These are phyloP conservation scores for Venturia oleaginea DNA, from an alignment of 2,329 filamentous ascomycete genomes.

Conservation along the genomic window DNA sequence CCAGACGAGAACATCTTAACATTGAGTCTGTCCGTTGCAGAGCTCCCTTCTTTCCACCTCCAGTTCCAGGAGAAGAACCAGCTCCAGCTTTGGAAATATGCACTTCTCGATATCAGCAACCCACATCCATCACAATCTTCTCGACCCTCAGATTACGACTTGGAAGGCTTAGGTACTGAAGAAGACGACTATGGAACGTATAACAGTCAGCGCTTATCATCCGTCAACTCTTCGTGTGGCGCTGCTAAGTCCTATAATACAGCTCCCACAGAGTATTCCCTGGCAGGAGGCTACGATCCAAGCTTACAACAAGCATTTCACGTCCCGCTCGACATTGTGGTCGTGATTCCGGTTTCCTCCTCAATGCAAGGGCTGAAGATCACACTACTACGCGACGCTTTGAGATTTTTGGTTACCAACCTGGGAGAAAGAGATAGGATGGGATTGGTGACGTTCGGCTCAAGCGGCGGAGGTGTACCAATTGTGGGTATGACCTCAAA, in stretches of 20 bases:
- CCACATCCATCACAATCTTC: constrained; percentile 49
- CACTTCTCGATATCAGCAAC: constrained; percentile 72
- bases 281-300: constrained; percentile 33
- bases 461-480: constrained; percentile 83
- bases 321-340: constrained; percentile 88
- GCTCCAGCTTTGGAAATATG: constrained; percentile 83
- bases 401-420: constrained; percentile 83
- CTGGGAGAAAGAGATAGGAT: constrained; percentile 91
- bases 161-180: constrained; percentile 72
- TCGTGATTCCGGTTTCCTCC: constrained; percentile 92
- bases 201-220: constrained; percentile 63
- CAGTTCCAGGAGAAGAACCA: constrained; percentile 77
- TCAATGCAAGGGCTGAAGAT: constrained; percentile 99
- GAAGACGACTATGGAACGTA: constrained; percentile 70
- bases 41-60: constrained; percentile 89
- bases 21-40: constrained; percentile 79
- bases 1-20: constrained; percentile 76
- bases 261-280: constrained; percentile 80
- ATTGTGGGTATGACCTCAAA: constrained; percentile 98
- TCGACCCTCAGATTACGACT: constrained; percentile 64
- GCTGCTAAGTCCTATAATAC: constrained; percentile 75
- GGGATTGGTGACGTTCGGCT: constrained; percentile 95
- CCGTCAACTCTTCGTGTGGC: constrained; percentile 73
- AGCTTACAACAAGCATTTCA: constrained; percentile 53
- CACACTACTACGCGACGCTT: constrained; percentile 79